Conservation (phyloP, 345 rosid species). For the Gossypioides kirkii region DNA sequence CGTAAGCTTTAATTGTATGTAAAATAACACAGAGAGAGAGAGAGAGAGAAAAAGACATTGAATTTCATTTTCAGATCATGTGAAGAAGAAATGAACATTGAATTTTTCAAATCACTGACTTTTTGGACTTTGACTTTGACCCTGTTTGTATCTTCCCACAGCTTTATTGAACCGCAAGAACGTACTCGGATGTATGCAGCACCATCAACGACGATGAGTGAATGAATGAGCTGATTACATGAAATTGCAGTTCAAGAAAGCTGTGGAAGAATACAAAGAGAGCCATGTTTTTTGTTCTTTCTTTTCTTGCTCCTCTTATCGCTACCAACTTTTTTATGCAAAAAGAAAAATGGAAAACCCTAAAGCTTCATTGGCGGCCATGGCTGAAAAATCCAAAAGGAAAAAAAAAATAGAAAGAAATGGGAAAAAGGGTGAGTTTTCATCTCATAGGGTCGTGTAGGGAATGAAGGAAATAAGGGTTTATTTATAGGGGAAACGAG, state of each 20-base stretch:
- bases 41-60: too few relatives aligned
- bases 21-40: not conserved
- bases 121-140: constrained; percentile 24
- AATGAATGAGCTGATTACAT: not conserved
- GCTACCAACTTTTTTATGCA: not conserved
- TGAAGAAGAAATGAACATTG: not conserved
- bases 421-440: not conserved
- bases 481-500: constrained; percentile 12
- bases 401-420: not conserved
- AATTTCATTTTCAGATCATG: not conserved
- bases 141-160: constrained; percentile 87
- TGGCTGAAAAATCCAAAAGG: not conserved
- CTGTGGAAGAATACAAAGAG: constrained; percentile 97
- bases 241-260: constrained; percentile 96
- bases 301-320: too few relatives aligned
- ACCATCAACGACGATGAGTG: not conserved
- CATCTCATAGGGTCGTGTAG: constrained; percentile 19
- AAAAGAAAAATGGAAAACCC: not conserved
- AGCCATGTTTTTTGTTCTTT: constrained; percentile 23
- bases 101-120: not conserved
- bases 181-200: not conserved
- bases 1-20: too few relatives aligned
- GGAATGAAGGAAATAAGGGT: constrained; percentile 13
- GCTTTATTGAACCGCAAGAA: constrained; percentile 80
- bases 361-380: constrained; percentile 3